phyloP scores from a whole-genome alignment of 768 basidiomycete species.

The Amanita fuliginea region DNA sequence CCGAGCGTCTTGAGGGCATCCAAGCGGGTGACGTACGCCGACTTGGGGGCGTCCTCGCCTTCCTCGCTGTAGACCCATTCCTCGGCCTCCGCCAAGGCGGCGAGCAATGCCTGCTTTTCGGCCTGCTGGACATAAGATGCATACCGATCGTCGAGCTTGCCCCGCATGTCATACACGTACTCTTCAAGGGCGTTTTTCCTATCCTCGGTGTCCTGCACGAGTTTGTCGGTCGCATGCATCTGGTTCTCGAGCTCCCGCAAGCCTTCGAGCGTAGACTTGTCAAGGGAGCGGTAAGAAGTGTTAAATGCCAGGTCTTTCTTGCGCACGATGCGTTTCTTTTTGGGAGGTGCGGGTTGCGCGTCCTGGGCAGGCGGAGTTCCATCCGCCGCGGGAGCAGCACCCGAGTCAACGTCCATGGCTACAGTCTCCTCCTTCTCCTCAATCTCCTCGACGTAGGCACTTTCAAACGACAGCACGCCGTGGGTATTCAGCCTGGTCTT shows the following conservation, averaged over 20 bases:
- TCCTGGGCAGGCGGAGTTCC: slow-evolving; percentile 18
- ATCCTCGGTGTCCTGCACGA: slow-evolving; percentile 97
- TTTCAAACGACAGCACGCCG: slow-evolving; percentile 80
- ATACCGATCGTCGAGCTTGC: slow-evolving; percentile 86
- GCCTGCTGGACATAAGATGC: slow-evolving; percentile 57
- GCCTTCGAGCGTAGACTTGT: slow-evolving; percentile 49
- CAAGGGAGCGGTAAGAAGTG: slow-evolving; percentile 51
- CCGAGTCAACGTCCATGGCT: slow-evolving; percentile 3
- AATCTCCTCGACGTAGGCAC: slow-evolving; percentile 73
- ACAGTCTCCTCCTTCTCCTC: slow-evolving; percentile 62
- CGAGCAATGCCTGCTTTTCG: slow-evolving; percentile 73
- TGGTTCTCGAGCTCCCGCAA: slow-evolving; percentile 74
- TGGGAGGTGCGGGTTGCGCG: slow-evolving; percentile 35
- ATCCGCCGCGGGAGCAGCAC: slow-evolving; percentile 39
- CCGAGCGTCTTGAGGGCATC: slow-evolving; percentile 78
- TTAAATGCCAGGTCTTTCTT: slow-evolving; percentile 78
- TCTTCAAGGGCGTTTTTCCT: slow-evolving; percentile 98
- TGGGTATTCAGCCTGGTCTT: slow-evolving; percentile 83
- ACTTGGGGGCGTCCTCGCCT: slow-evolving; percentile 92
- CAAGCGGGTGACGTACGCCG: slow-evolving; percentile 80
- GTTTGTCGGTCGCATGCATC: slow-evolving; percentile 89
- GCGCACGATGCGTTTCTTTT: slow-evolving; percentile 80
- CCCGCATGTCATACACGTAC: slow-evolving; percentile 92
- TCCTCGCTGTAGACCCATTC: slow-evolving; percentile 98
- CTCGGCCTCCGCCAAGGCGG: slow-evolving; percentile 66